Evolutionary conservation across 495 filamentous ascomycete genomes (phyloP).

Genomic region (Podospora conica): DNA sequence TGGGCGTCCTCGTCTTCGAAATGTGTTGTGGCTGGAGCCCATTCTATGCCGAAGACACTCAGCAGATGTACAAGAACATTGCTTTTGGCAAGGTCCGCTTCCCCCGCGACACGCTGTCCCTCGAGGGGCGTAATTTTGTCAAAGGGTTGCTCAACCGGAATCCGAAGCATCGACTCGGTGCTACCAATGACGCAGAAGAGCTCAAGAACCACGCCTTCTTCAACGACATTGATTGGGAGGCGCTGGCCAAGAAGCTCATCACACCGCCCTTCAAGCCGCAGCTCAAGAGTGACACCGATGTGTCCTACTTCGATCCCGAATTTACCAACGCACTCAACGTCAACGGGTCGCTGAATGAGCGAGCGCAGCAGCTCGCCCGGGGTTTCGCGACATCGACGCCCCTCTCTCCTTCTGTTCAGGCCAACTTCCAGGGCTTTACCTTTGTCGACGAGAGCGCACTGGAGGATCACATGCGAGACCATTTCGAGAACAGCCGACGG

Average conservation of each 20-base stretch:
- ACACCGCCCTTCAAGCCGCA: conserved; percentile 98
- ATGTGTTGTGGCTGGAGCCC: conserved; percentile 99
- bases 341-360: conserved; percentile 79
- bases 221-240: conserved; percentile 85
- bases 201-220: conserved; percentile 95
- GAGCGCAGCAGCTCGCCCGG: conserved; percentile 72
- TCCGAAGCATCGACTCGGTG: conserved; percentile 89
- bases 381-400: conserved; percentile 80
- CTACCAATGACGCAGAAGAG: conserved; percentile 86
- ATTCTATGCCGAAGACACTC: conserved; percentile 97
- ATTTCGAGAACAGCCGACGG: conserved; percentile 58
- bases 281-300: conserved; percentile 88
- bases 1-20: conserved; percentile 96
- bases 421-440: conserved; percentile 96
- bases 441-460: conserved; percentile 97
- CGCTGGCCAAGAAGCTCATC: conserved; percentile 77
- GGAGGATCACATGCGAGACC: conserved; percentile 73
- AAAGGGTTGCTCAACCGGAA: conserved; percentile 96
- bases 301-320: conserved; percentile 96
- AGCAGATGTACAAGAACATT: conserved; percentile 99
- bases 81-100: conserved; percentile 98
- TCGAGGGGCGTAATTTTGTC: conserved; percentile 94
- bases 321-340: conserved; percentile 91
- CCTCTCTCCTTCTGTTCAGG: conserved; percentile 88
- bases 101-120: conserved; percentile 85